These are phyloP conservation scores for Hymenoscyphus repandus DNA, from an alignment of 2,329 filamentous ascomycete species.

Conservation along the genomic window DNA sequence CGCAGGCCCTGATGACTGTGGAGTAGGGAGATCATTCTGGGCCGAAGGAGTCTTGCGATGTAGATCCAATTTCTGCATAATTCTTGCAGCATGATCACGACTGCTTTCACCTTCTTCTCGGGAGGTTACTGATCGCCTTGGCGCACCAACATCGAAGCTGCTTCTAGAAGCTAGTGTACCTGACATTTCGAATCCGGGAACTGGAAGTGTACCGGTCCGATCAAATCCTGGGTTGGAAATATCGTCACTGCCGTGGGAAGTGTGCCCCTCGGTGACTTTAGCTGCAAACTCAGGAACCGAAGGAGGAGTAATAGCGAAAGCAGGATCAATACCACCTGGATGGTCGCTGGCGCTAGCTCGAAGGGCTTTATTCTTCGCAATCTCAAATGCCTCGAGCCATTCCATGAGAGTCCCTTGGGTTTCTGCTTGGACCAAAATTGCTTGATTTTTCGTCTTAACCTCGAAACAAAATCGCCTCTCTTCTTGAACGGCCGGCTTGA, in stretches of 20 bases:
- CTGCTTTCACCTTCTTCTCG: conserved; percentile 68
- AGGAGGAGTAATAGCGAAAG: conserved; percentile 88
- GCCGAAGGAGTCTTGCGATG: conserved; percentile 68
- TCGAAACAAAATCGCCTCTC: conserved; percentile 97
- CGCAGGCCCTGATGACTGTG: conserved; percentile 38
- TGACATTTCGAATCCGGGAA: conserved; percentile 54
- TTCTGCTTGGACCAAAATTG: conserved; percentile 84
- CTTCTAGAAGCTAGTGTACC: conserved; percentile 45
- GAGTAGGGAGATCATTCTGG: conserved; percentile 33
- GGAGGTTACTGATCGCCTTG: conserved; percentile 48
- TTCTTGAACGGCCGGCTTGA: conserved; percentile 84
- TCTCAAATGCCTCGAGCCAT: conserved; percentile 90
- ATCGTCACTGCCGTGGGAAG: conserved; percentile 42
- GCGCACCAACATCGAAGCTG: conserved; percentile 63
- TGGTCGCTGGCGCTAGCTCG: conserved; percentile 59
- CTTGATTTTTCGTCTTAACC: conserved; percentile 94
- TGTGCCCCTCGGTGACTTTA: conserved; percentile 63
- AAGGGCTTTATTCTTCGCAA: conserved; percentile 87
- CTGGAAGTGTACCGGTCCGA: conserved; percentile 56
- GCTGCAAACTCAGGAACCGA: conserved; percentile 87
- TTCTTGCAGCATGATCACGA: conserved; percentile 76
- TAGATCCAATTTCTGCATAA: conserved; percentile 89
- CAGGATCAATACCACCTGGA: conserved; percentile 57
- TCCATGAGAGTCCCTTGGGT: conserved; percentile 88
- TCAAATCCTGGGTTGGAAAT: conserved; percentile 41